These are phyloP conservation scores for Chloromonas sp. DNA, from an alignment of 163 green algal genomes.

Conservation along the genomic window DNA sequence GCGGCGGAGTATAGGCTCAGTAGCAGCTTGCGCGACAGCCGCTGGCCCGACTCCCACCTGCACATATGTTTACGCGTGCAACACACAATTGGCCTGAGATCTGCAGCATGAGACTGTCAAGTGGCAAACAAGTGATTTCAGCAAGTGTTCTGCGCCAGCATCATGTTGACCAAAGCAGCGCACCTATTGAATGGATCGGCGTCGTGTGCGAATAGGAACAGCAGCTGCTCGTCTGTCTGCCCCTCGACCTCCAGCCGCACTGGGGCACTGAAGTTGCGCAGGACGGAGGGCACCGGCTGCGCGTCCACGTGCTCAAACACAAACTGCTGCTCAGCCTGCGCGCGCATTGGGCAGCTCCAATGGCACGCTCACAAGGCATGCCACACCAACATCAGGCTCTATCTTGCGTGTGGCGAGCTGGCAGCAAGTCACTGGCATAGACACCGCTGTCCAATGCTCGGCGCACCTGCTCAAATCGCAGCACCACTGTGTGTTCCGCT, in stretches of 20 bases:
- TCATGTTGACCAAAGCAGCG: not conserved
- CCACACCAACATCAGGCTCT: not conserved
- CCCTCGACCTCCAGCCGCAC: constrained; percentile 81
- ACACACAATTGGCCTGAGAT: not conserved
- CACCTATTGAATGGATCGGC: constrained; percentile 89
- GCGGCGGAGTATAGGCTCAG: constrained; percentile 70
- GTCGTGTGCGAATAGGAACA: constrained; percentile 91
- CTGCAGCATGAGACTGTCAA: not conserved
- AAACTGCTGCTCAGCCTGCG: constrained; percentile 17
- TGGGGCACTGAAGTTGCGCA: constrained; percentile 90
- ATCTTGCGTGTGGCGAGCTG: not conserved
- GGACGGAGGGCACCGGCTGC: constrained; percentile 62
- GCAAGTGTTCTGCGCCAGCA: too few relatives aligned
- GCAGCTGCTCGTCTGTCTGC: constrained; percentile 82
- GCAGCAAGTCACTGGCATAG: too few relatives aligned
- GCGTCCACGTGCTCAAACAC: constrained; percentile 23
- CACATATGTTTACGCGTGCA: too few relatives aligned
- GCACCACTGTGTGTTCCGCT: constrained; percentile 49
- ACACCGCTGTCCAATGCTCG: too few relatives aligned
- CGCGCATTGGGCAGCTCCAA: not conserved
- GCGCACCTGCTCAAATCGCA: constrained; percentile 51
- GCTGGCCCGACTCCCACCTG: constrained; percentile 86
- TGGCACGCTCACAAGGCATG: not conserved
- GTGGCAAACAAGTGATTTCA: not conserved
- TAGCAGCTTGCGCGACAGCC: constrained; percentile 69